Conservation (phyloP, 129 eudicot genomes). For the Pittosporum tobira region DNA sequence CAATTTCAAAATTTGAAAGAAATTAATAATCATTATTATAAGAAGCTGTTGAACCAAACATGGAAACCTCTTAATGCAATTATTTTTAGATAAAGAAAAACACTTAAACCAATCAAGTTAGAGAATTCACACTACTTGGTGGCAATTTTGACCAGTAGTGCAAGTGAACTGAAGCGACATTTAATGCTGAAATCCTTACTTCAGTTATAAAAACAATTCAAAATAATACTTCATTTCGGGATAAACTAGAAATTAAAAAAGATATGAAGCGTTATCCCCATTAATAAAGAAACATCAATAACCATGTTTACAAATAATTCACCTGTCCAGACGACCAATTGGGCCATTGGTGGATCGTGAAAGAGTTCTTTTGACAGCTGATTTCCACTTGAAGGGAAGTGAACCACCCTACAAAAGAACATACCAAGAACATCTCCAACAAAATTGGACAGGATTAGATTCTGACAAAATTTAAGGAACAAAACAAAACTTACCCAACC, state of each 20-base stretch:
- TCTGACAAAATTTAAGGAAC: conserved; percentile 8
- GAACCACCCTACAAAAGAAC: conserved; percentile 70
- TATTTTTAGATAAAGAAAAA: too few relatives aligned
- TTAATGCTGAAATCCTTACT: too few relatives aligned
- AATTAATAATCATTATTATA: too few relatives aligned
- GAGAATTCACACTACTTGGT: too few relatives aligned
- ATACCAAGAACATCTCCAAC: conserved; percentile 3
- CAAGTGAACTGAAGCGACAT: too few relatives aligned
- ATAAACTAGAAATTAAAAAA: background rate
- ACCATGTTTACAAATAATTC: background rate
- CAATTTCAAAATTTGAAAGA: too few relatives aligned
- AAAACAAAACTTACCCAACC: conserved; percentile 61
- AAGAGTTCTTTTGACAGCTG: conserved; percentile 57
- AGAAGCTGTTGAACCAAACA: too few relatives aligned
- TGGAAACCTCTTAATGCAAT: too few relatives aligned
- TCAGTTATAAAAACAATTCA: too few relatives aligned
- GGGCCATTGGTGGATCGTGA: conserved; percentile 33
- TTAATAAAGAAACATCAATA: background rate
- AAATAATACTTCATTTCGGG: background rate
- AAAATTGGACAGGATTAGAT: conserved; percentile 1
- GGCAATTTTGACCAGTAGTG: too few relatives aligned
- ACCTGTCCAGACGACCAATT: conserved; percentile 8
- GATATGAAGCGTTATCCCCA: background rate
- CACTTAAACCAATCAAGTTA: too few relatives aligned
- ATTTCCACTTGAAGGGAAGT: conserved; percentile 63